Conservation (phyloP, 2,329 filamentous ascomycete genomes). For the Fusarium sp. region DNA sequence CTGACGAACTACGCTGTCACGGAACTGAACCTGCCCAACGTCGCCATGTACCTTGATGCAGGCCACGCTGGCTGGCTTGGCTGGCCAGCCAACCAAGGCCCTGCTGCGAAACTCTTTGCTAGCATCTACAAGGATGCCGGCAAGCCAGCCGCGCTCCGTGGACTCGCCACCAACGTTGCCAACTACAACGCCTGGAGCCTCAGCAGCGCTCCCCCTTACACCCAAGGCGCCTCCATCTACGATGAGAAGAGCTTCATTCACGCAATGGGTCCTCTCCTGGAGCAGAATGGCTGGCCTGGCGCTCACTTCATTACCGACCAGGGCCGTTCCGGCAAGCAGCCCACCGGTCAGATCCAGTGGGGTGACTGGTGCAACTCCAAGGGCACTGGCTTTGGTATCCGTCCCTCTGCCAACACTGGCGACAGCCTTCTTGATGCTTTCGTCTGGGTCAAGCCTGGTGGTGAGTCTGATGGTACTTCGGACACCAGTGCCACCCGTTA, state of each 20-base stretch:
- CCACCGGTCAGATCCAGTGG: conserved; percentile 70
- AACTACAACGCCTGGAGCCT: conserved; percentile 67
- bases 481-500: conserved; percentile 58
- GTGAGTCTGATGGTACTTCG: conserved; percentile 66
- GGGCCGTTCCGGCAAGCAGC: conserved; percentile 68
- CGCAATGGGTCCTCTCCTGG: conserved; percentile 74
- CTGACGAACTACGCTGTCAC: conserved; percentile 64
- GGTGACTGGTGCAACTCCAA: conserved; percentile 77
- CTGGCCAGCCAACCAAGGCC: conserved; percentile 65
- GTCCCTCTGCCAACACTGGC: conserved; percentile 72
- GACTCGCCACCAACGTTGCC: conserved; percentile 69
- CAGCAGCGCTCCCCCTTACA: conserved; percentile 58
- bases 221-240: conserved; percentile 60
- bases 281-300: conserved; percentile 55
- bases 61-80: conserved; percentile 71
- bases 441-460: conserved; percentile 78
- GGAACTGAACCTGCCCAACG: conserved; percentile 65
- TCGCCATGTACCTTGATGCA: conserved; percentile 69
- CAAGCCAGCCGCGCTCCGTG: conserved; percentile 62
- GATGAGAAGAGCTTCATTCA: conserved; percentile 68
- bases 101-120: conserved; percentile 61
- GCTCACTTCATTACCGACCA: conserved; percentile 64
- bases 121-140: conserved; percentile 63
- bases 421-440: conserved; percentile 72
- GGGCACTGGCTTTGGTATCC: conserved; percentile 72